Evolutionary conservation across 345 rosid genomes (phyloP), one percentile per base, ranked within the genome.

Genomic region (Salix viminalis): DNA sequence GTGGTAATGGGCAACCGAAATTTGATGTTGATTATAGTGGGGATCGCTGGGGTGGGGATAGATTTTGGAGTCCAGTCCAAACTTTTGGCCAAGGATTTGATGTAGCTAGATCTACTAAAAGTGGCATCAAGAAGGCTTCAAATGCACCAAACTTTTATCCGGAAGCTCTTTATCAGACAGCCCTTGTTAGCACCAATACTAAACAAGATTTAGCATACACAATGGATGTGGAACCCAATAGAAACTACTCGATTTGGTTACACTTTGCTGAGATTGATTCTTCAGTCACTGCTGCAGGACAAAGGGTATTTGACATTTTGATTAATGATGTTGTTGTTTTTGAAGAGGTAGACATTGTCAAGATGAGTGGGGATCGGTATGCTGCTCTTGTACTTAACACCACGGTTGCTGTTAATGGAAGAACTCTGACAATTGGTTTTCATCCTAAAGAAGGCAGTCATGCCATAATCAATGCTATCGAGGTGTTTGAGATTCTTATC

Each of bases 31-130:
- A 92, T 74, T 94, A 90, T 44, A 81, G 87, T 50, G 99, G 89
- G 21, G 91, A 94, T 77, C 91, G 54, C 56, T 96, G 99, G 99
- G 97, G 99, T 67, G 98, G 99, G 80, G 99, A 96, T 83, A 94
- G 99, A 82, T 96, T 90, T 85, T 96, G 99, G 99, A 73, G 71
- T 67, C 86, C 90, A 1, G 75, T 88, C 61, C 80, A 76, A 70
- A 84, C 97, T 65, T 96, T 94, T 77, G 90, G 88, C 60, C 83
- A 79, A 44, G 76, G 73, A 76, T 83, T 91, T 39, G 99, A 91
- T 88, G 76, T 82, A 76, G 80, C 85, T 44, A 88, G 81, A 80
- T 89, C 95, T 71, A 90, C 96, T 19, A 86, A 87, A 87, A 86
- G 80, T 62, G 75, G 82, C 58, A 96, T 96, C 52, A 90, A 83